Evolutionary conservation across 2,329 filamentous ascomycete species (phyloP).

Genomic region (Blumeria graminis): DNA sequence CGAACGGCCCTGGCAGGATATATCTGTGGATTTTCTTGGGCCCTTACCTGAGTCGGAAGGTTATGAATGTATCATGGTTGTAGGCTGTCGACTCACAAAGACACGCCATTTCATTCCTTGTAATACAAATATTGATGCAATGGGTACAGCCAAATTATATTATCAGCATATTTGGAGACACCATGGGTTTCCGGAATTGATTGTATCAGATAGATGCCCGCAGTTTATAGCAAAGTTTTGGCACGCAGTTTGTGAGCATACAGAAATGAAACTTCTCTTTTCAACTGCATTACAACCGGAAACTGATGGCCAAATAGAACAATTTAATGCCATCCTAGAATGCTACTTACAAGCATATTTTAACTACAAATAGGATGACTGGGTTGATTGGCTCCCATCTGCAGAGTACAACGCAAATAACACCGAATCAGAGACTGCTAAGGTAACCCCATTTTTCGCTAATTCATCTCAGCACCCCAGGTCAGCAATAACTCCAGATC

Average conservation of each 20-base stretch:
- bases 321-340: neutral
- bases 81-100: neutral
- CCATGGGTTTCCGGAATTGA: neutral
- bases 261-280: neutral
- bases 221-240: neutral
- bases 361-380: neutral
- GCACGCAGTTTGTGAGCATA: neutral
- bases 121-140: neutral
- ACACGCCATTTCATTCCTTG: neutral
- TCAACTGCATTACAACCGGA: neutral
- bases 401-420: neutral
- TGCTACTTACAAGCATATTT: neutral
- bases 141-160: neutral
- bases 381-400: neutral
- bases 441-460: neutral
- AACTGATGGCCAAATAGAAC: neutral
- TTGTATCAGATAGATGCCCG: neutral
- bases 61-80: neutral
- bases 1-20: neutral
- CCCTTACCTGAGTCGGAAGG: neutral
- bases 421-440: neutral
- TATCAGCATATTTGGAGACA: neutral
- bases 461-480: neutral
- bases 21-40: neutral
- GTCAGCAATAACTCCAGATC: neutral